Percentiles rank a stretch among this genome's conserved stretches.
Evolutionary conservation across 2,329 filamentous ascomycete species (phyloP).

Genomic region (Pyrenophora seminiperda): DNA sequence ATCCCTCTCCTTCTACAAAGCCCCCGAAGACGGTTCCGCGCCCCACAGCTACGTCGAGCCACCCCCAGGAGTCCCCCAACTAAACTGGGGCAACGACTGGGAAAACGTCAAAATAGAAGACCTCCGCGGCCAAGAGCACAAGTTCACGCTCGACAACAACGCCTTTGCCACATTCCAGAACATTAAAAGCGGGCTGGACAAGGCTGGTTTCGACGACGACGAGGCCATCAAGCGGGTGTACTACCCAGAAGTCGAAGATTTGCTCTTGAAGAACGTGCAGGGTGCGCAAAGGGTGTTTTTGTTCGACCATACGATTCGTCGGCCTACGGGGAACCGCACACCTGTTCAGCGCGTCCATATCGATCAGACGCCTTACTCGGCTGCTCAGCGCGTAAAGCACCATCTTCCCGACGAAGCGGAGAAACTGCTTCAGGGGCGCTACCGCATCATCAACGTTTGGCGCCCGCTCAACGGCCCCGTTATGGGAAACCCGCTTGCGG

Average conservation of each 20-base stretch:
- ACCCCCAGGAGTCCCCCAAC: conserved; percentile 65
- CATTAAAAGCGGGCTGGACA: conserved; percentile 61
- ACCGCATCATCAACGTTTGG: conserved; percentile 90
- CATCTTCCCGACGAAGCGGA: conserved; percentile 73
- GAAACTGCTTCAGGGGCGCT: conserved; percentile 67
- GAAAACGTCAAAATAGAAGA: conserved; percentile 69
- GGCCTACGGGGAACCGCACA: conserved; percentile 64
- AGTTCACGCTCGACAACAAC: conserved; percentile 72
- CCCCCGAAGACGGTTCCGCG: conserved; percentile 34
- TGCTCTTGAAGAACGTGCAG: conserved; percentile 70
- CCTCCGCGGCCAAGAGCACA: conserved; percentile 70
- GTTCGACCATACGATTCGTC: conserved; percentile 90
- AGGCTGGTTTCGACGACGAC: conserved; percentile 68
- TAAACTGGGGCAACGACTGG: conserved; percentile 63
- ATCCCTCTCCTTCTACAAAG: conserved; percentile 37
- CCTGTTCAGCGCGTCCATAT: conserved; percentile 80
- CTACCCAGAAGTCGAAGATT: conserved; percentile 80
- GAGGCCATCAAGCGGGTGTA: conserved; percentile 72
- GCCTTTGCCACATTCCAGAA: conserved; percentile 71
- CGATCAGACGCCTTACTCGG: conserved; percentile 75
- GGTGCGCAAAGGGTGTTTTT: conserved; percentile 70
- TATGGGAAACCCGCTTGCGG: conserved; percentile 61
- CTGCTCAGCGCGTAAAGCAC: conserved; percentile 67
- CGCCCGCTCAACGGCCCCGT: conserved; percentile 65
- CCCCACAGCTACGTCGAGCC: conserved; percentile 62